Evolutionary conservation across 805 yeast species (phyloP).

Genomic region (Wickerhamiella brachini): DNA sequence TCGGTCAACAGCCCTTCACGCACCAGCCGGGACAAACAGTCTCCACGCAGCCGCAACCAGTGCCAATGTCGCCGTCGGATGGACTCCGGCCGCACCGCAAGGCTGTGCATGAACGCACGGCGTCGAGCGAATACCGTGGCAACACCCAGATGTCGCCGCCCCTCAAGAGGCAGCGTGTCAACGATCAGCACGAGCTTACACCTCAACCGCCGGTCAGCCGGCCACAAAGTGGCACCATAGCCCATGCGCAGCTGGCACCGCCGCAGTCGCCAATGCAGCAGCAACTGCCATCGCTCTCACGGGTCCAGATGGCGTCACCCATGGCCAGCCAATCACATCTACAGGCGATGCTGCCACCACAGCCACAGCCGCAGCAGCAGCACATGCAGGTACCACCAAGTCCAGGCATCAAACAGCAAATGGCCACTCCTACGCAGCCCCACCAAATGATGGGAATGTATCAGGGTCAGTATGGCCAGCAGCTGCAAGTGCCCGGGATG

Average conservation of each 20-base stretch:
- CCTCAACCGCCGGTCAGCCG: not conserved
- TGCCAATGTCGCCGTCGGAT: not conserved
- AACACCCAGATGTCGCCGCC: not conserved
- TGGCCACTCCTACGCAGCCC: not conserved
- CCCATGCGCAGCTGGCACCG: not conserved
- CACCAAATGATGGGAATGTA: not conserved
- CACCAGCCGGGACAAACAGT: not conserved
- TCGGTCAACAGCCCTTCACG: not conserved
- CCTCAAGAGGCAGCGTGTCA: conserved; percentile 1
- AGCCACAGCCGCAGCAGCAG: not conserved
- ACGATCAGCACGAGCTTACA: conserved; percentile 1
- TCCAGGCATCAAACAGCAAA: not conserved
- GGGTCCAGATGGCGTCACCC: not conserved
- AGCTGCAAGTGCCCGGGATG: not conserved
- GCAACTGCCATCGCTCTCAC: conserved; percentile 5
- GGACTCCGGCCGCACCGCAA: not conserved
- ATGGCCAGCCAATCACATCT: not conserved
- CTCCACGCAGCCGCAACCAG: not conserved
- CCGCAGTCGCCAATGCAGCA: conserved; percentile 9
- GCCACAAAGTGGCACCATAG: not conserved
- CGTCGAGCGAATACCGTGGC: not conserved
- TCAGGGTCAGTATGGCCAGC: conserved; percentile 2
- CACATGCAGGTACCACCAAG: not conserved
- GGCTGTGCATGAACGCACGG: not conserved
- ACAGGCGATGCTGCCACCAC: conserved; percentile 1